Evolutionary conservation across 306 rosid species (phyloP), one percentile per base, ranked within the genome.

Genomic region (Biancaea sappan): DNA sequence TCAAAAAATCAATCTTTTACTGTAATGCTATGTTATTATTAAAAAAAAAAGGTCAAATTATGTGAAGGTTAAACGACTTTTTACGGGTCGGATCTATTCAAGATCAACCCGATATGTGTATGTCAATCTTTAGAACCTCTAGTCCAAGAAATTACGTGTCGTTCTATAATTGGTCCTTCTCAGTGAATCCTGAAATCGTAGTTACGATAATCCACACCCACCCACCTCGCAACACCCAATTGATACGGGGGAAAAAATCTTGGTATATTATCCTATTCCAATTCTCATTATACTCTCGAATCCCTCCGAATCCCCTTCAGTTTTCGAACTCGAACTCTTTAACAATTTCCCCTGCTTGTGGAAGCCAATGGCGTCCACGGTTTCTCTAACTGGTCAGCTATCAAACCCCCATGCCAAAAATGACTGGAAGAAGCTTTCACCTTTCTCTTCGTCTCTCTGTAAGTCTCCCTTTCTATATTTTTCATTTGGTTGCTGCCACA

Each of bases 301-400:
- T 22, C 70, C 5, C 43, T n/a, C 32, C 15, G 3, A n/a, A 31
- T 5, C 38, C 0, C 35, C 25, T 25, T 26, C 26, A 11, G 38
- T 24, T 2, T 44, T 35, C 18, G 16, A 52, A 31, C 54, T 29
- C 56, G 31, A 29, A 35, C 53, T 43, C 40, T n/a, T n/a, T 18
- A 4, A 11, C 1, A 4, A 43, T 32, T 48, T n/a, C n/a, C 1
- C 6, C 4, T 26, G 16, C 58, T 38, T 31, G 25, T 40, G 71
- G 31, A 48, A 52, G 58, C 72, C 86, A 61, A 88, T 88, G 97
- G 89, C 88, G 56, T 84, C 90, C 74, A 85, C 89, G 29, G 56
- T 84, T 60, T 78, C 94, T 68, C 29, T 84, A 14, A 74, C 86
- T 10, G 83, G 83, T 79, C 90, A 88, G 37, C 18, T 84, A 22